Evolutionary conservation across 768 basidiomycete species (phyloP).

Genomic region (Nevesoporus exiguus): DNA sequence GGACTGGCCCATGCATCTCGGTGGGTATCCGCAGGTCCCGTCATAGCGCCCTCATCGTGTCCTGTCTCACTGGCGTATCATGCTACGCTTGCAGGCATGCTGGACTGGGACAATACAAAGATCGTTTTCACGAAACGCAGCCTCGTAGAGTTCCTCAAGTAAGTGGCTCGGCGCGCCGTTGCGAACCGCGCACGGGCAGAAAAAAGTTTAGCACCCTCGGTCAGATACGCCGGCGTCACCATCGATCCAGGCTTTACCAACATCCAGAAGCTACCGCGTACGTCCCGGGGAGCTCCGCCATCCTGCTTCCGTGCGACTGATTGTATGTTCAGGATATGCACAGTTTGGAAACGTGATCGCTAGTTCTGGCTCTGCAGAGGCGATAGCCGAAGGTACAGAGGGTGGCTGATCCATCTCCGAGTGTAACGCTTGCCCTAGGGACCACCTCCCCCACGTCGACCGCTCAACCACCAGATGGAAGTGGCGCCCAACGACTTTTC

Average conservation of each 20-base stretch:
- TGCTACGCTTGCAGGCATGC: slow-evolving; percentile 49
- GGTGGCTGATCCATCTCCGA: background rate
- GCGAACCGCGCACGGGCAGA: slow-evolving; percentile 4
- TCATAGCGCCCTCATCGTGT: background rate
- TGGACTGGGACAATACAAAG: slow-evolving; percentile 75
- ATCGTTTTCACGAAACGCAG: slow-evolving; percentile 80
- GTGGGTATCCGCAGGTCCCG: slow-evolving; percentile 33
- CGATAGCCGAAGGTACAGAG: slow-evolving; percentile 24
- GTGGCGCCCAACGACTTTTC: slow-evolving; percentile 7
- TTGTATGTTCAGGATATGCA: slow-evolving; percentile 53
- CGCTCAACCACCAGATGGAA: background rate
- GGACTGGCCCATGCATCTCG: slow-evolving; percentile 68
- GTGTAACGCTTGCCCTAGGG: background rate
- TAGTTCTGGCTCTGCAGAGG: slow-evolving; percentile 11
- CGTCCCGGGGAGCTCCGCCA: slow-evolving; percentile 5
- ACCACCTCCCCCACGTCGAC: slow-evolving; percentile 7
- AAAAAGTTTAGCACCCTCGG: slow-evolving; percentile 20
- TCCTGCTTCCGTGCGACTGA: background rate
- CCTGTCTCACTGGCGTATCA: background rate
- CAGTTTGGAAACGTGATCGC: slow-evolving; percentile 55
- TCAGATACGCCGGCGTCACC: slow-evolving; percentile 68
- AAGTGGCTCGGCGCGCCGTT: slow-evolving; percentile 17
- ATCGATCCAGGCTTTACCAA: slow-evolving; percentile 74
- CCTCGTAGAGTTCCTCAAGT: slow-evolving; percentile 78
- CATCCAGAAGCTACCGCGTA: slow-evolving; percentile 74